Conservation (phyloP, 2,329 filamentous ascomycete species). For the Pseudogymnoascus sp. region DNA sequence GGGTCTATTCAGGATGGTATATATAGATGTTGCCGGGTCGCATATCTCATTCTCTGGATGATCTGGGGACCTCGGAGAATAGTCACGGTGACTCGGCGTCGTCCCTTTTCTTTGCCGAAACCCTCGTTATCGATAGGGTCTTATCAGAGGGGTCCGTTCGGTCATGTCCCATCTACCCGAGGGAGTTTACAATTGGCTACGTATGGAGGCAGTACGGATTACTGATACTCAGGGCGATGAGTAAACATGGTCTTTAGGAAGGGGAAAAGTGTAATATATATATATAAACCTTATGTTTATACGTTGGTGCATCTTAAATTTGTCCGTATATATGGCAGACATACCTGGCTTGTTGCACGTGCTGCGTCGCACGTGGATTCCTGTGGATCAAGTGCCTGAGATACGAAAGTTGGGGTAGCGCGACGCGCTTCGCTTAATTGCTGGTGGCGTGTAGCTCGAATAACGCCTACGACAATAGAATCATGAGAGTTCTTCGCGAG, state of each 20-base stretch:
- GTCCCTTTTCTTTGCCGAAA: constrained; percentile 7
- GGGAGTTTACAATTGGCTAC: not conserved
- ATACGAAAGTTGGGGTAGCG: constrained; percentile 1
- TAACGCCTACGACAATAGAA: not conserved
- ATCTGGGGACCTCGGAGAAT: not conserved
- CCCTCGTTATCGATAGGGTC: constrained; percentile 7
- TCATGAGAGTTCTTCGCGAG: not conserved
- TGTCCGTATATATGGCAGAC: not conserved
- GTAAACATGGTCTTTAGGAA: not conserved
- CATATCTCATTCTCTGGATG: not conserved
- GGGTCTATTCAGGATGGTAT: constrained; percentile 1
- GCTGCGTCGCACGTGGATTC: not conserved
- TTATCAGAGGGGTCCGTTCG: constrained; percentile 6
- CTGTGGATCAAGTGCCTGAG: not conserved
- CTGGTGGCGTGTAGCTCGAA: not conserved
- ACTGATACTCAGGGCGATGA: not conserved
- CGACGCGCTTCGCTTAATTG: not conserved
- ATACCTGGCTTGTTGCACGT: not conserved
- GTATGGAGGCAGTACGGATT: not conserved
- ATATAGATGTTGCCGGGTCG: not conserved
- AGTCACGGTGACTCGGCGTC: not conserved
- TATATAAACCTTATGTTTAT: not conserved
- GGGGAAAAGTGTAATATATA: not conserved
- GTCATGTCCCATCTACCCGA: not conserved
- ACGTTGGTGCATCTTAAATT: not conserved